Evolutionary conservation across 2,329 filamentous ascomycete species (phyloP), one percentile per base, ranked within the genome.

Genomic region (Colletotrichum kahawae): DNA sequence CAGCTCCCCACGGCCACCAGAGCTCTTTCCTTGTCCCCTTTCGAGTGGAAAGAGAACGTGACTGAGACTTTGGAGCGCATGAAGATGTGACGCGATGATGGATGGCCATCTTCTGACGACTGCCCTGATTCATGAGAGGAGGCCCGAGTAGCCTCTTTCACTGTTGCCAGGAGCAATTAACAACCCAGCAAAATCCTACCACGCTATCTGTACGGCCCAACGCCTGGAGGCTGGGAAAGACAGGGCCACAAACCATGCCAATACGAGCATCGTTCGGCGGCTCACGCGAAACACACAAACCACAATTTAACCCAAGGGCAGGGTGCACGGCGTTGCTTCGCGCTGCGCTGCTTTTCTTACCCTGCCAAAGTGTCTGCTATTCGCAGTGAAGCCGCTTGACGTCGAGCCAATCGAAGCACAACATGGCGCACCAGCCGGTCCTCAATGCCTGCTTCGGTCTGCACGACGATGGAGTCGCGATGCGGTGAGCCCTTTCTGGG

Each of bases 401-500:
- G 48, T 66, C 54, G 43, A 66, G 27, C 69, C 72, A 72, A 75
- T 75, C 72, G 33, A 72, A 62, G 69, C 38, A 62, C 69, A 64
- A 31, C 63, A 75, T 75, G 72, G 56, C 63, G 38, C 36, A 7
- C 48, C 60, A 27, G 14, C 54, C 60, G 38, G 64, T 48, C 29
- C 21, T 62, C 18, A 27, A 74, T 70, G 70, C 74, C 70, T 75
- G 69, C 63, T 67, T 67, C 33, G 43, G 69, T 65, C 70, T 76
- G 74, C 74, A 70, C 57, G 64, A 65, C 74, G 24, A 76, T 64
- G 74, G 73, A 36, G 65, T 73, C 36, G n/a, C 21, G 70, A 74
- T 76, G 74, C 74, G 74, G 74, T 74, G 70, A 76, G 70, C 51
- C 38, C 21, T 36, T 60, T 33, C 56, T 43, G 67, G 68, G 34